Conservation (phyloP, 305 asterid species). For the Solanum chacoense region DNA sequence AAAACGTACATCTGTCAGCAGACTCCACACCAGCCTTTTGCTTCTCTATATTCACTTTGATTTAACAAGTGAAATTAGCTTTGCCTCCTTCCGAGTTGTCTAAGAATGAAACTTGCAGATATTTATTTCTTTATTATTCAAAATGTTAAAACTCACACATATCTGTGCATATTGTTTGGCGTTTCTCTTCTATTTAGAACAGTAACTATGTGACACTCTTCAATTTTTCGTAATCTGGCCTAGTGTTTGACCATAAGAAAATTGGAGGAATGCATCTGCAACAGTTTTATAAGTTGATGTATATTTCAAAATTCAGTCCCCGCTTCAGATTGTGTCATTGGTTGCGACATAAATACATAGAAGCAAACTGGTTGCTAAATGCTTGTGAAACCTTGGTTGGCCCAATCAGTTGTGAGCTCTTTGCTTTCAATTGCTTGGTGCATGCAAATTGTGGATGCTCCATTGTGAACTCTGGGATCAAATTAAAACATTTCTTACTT, state of each 20-base stretch:
- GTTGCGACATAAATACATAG: background rate
- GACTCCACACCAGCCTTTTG: background rate
- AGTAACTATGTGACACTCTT: background rate
- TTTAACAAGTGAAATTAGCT: background rate
- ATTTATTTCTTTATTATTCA: background rate
- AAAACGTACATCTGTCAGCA: background rate
- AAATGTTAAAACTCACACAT: background rate
- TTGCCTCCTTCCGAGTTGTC: background rate
- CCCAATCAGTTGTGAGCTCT: background rate
- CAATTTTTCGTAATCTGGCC: background rate
- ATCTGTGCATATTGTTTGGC: background rate
- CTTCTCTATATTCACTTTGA: background rate
- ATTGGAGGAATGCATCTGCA: background rate
- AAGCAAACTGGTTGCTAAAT: background rate
- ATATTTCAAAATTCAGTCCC: background rate
- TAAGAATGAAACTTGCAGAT: background rate
- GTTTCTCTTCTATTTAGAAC: background rate
- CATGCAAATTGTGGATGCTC: background rate
- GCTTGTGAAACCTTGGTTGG: background rate
- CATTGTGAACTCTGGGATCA: background rate
- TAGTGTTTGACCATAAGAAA: background rate
- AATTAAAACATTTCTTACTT: background rate
- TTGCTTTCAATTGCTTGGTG: background rate
- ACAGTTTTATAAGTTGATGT: background rate
- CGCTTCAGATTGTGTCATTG: background rate